Conservation (phyloP, 2,329 filamentous ascomycete genomes). For the Cordyceps militaris region DNA sequence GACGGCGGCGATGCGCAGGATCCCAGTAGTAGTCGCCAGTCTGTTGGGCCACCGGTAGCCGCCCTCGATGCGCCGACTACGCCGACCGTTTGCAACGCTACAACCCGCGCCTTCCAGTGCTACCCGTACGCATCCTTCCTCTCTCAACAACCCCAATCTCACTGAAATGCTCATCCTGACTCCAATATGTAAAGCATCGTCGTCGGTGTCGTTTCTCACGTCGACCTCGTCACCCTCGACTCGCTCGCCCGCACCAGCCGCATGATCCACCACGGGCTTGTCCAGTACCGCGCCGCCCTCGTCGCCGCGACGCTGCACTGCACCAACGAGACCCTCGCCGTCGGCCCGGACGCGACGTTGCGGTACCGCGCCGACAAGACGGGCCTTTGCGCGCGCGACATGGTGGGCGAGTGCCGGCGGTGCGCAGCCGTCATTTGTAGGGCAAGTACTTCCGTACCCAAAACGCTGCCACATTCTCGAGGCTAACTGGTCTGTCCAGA, state of each 20-base stretch:
- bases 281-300: constrained; percentile 71
- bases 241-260: constrained; percentile 76
- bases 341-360: constrained; percentile 49
- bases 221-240: constrained; percentile 85
- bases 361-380: constrained; percentile 57
- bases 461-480: not conserved
- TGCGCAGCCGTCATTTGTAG: constrained; percentile 75
- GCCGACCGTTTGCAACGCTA: constrained; percentile 18
- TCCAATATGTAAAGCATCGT: constrained; percentile 41
- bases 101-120: constrained; percentile 27
- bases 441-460: constrained; percentile 41
- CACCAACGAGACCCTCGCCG: constrained; percentile 56
- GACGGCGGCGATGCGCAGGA: constrained; percentile 7
- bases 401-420: constrained; percentile 75
- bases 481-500: constrained; percentile 43
- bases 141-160: not conserved
- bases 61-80: not conserved
- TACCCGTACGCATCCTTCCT: constrained; percentile 26
- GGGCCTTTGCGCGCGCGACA: constrained; percentile 74
- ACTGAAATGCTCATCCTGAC: not conserved
- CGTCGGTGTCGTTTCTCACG: constrained; percentile 62
- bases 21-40: not conserved
- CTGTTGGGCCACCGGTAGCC: constrained; percentile 9
- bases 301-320: constrained; percentile 73
- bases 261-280: constrained; percentile 66